phyloP scores from a whole-genome alignment of 495 filamentous ascomycete genomes.

The Lophiostoma macrostomum region DNA sequence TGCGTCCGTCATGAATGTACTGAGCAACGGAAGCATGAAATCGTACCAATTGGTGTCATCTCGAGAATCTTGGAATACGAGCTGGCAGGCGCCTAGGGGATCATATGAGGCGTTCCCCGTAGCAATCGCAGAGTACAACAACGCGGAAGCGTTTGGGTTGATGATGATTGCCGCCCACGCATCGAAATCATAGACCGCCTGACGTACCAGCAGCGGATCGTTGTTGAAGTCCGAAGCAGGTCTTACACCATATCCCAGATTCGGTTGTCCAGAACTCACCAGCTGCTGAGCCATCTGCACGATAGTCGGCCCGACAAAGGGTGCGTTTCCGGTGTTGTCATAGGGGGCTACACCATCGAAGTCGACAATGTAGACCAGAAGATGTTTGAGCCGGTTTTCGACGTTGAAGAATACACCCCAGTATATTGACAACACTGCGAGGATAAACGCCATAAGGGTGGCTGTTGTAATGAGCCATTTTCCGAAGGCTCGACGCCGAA shows the following conservation, averaged over 20 bases:
- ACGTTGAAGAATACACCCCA: too few relatives aligned
- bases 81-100: conserved; percentile 59
- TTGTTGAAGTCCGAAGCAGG: background rate
- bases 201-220: conserved; percentile 13
- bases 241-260: background rate
- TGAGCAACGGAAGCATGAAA: conserved; percentile 56
- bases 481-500: too few relatives aligned
- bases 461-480: too few relatives aligned
- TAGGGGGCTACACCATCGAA: conserved; percentile 35
- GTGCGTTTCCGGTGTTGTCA: conserved; percentile 21
- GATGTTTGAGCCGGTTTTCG: too few relatives aligned
- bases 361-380: conserved; percentile 36
- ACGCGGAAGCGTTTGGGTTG: conserved; percentile 22
- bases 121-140: conserved; percentile 14
- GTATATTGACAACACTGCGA: too few relatives aligned
- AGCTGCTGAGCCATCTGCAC: conserved; percentile 17
- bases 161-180: conserved; percentile 25
- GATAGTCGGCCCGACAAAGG: conserved; percentile 33
- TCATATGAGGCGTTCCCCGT: conserved; percentile 36
- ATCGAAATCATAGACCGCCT: conserved; percentile 18
- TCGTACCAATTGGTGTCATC: conserved; percentile 53
- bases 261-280: conserved; percentile 1
- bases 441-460: too few relatives aligned
- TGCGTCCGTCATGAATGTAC: conserved; percentile 46
- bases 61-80: conserved; percentile 57